These are phyloP conservation scores for Daucus carota DNA, from an alignment of 129 eudicot species.

Conservation along the genomic window DH1_v3.0 NC_030382.2:34034001-34034500, in stretches of 20 bases:
- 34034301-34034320: not conserved
- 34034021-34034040: slow-evolving; percentile 58
- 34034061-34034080: not conserved
- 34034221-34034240: not conserved
- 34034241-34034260: not conserved
- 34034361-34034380: not conserved
- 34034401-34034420: not conserved
- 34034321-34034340: not conserved
- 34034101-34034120: not conserved
- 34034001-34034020: slow-evolving; percentile 75
- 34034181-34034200: not conserved
- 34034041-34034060: slow-evolving; percentile 26
- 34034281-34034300: not conserved
- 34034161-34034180: not conserved
- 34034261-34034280: not conserved
- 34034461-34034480: not conserved
- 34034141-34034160: not conserved
- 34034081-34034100: not conserved
- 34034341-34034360: not conserved
- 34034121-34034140: not conserved
- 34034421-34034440: not conserved
- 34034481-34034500: not conserved
- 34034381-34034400: not conserved
- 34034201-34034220: not conserved
- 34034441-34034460: not conserved